Evolutionary conservation across 106 monocot genomes (phyloP), one percentile per base, ranked within the genome.

Genomic region (Gastrodia elata): DNA sequence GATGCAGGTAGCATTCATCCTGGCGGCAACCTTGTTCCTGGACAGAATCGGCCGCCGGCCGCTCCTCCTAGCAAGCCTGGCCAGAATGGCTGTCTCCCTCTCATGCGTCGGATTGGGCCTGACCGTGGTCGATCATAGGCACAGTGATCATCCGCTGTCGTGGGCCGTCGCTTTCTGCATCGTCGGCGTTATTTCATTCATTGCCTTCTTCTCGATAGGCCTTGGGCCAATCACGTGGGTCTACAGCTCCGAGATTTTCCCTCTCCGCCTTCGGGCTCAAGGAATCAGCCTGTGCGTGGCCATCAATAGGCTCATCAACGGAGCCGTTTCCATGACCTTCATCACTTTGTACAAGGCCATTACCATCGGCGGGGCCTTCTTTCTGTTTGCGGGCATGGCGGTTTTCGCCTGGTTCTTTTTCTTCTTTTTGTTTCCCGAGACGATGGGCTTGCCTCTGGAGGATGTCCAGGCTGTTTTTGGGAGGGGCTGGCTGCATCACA

Each of bases 201-300:
- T 85, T 14, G 78, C 84, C 4, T 78, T 75, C 75, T 88, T 72
- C 71, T 88, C 84, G 18, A 75, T 80, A 3, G 88, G 88, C 6
- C 77, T 85, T 9, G 88, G 88, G 4, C 88, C 88, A 0, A 78
- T 85, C 0, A 82, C 84, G 3, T 88, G 85, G 83, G 81, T 91
- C 3, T 91, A 91, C 69, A 79, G 77, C 40, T 88, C 85, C 2
- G 91, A 91, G 83, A 82, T 91, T 24, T 83, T 85, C 49, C 83
- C 87, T 1, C 42, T 80, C 72, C 64, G 87, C 65, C 36, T 78
- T 64, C 43, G 81, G 33, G 81, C 83, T 11, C 84, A 85, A 38
- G 88, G 10, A n/a, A 77, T 74, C 0, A 80, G 84, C 59, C 13
- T 88, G 39, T 76, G 80, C 3, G 88, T 82, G 58, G 80, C 82